Conservation (phyloP, 306 rosid species). For the Pueraria montana region DNA sequence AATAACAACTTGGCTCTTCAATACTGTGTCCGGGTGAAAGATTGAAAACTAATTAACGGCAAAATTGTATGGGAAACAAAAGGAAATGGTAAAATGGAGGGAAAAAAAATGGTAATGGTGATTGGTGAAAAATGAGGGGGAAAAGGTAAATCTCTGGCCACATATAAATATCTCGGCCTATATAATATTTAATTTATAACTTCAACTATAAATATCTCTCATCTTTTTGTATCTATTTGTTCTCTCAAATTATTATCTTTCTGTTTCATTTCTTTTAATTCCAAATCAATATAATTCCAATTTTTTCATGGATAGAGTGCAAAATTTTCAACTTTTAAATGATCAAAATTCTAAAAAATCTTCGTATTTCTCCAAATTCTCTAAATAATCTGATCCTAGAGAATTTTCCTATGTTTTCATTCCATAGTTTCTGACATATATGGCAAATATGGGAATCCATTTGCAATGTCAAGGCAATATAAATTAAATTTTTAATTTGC, state of each 20-base stretch:
- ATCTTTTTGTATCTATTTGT: too few species aligned
- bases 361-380: background rate
- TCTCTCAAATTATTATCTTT: too few species aligned
- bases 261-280: too few species aligned
- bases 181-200: too few species aligned
- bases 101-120: background rate
- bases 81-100: background rate
- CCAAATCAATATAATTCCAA: too few species aligned
- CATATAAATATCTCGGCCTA: background rate
- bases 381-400: background rate
- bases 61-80: background rate
- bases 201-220: too few species aligned
- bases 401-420: background rate
- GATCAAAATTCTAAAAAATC: background rate
- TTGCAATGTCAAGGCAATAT: background rate
- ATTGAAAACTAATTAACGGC: background rate
- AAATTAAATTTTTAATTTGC: background rate
- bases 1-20: background rate
- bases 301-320: too few species aligned
- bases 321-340: background rate
- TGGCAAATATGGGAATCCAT: background rate
- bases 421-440: background rate
- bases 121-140: background rate
- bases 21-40: background rate
- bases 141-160: background rate